Evolutionary conservation across 2,329 filamentous ascomycete species (phyloP).

Genomic region (Stachybotrys echinatus): DNA sequence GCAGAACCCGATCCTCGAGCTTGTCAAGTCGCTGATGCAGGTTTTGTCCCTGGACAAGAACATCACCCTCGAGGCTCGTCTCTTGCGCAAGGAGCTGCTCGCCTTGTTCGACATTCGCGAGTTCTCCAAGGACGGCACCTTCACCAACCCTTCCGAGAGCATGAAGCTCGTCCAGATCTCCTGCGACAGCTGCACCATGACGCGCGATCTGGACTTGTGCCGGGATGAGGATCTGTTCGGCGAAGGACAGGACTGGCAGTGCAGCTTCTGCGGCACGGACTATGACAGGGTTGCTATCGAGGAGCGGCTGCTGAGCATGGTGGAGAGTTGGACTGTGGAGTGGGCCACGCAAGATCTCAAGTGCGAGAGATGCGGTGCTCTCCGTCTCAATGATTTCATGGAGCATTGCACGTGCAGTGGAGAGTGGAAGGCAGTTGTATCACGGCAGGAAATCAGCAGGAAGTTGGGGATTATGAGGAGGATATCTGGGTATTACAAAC

Average conservation of each 20-base stretch:
- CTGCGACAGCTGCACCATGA: slow-evolving; percentile 86
- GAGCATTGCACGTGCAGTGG: slow-evolving; percentile 94
- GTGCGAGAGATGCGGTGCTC: slow-evolving; percentile 64
- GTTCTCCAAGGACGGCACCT: slow-evolving; percentile 83
- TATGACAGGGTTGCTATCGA: slow-evolving; percentile 79
- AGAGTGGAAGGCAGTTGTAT: slow-evolving; percentile 70
- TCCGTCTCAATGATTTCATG: slow-evolving; percentile 88
- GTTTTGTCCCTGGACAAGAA: slow-evolving; percentile 87
- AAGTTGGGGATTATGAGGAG: slow-evolving; percentile 64
- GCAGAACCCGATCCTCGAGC: slow-evolving; percentile 73
- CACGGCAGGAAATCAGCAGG: slow-evolving; percentile 59
- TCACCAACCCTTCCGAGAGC: slow-evolving; percentile 75
- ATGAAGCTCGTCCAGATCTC: slow-evolving; percentile 71
- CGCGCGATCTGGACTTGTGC: slow-evolving; percentile 86
- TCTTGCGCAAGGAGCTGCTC: slow-evolving; percentile 84
- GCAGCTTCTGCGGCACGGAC: slow-evolving; percentile 67
- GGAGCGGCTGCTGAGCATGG: slow-evolving; percentile 70
- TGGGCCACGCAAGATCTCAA: slow-evolving; percentile 91
- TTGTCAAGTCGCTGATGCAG: slow-evolving; percentile 91
- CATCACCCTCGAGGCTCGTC: slow-evolving; percentile 79
- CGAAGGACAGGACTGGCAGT: slow-evolving; percentile 60
- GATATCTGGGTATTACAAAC: slow-evolving; percentile 72
- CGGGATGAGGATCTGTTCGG: slow-evolving; percentile 74
- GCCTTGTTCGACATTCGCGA: slow-evolving; percentile 90
- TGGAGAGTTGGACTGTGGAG: slow-evolving; percentile 68